Evolutionary conservation across 2,329 filamentous ascomycete species (phyloP), one percentile per base, ranked within the genome.

Genomic region (Pseudocercospora pini-densiflorae): DNA sequence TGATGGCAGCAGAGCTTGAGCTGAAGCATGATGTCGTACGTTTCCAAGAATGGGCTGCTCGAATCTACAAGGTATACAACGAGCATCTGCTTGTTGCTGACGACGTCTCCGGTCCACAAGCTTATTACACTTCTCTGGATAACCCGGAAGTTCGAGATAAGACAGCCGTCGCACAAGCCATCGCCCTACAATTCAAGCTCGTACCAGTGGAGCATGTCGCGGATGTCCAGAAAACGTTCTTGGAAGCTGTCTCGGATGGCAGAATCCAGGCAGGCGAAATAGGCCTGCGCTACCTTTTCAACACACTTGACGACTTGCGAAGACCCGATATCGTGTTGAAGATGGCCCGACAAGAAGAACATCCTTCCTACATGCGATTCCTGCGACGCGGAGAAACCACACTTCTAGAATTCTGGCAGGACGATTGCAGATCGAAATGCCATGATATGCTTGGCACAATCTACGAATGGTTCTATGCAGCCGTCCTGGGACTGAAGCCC

Each of bases 281-380:
- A 43, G 79, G 81, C 0, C 76, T 82, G 36, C 79, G 78, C 60
- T 80, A 79, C 63, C 74, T 81, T 9, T 82, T 77, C 74, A 80
- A 81, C 68, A 81, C 79, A 0, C 76, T 82, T 16, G 74, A 77
- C 2, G 79, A 81, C 36, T 73, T 81, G 5, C 76, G 80, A 49
- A 77, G 80, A 1, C 78, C 78, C 0, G 78, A 80, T 54, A 78
- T 81, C 23, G 79, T 82, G 6, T 73, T 82, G 1, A 71, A 78
- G 33, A 82, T 84, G 82, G 79, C 79, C 1, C 76, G 82, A 1
- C 81, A 83, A 61, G 79, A 84, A 65, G 81, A 84, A 54, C 82
- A 84, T 54, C 82, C 82, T 0, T 81, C 78, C 0, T 84, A 84
- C 64, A 82, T 84, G 81, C 79, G 82, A 0, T 83, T 84, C 69